Base-by-base conservation (phyloP, 2,329 filamentous ascomycete genomes). In the Epichloe brachyelytri region DNA sequence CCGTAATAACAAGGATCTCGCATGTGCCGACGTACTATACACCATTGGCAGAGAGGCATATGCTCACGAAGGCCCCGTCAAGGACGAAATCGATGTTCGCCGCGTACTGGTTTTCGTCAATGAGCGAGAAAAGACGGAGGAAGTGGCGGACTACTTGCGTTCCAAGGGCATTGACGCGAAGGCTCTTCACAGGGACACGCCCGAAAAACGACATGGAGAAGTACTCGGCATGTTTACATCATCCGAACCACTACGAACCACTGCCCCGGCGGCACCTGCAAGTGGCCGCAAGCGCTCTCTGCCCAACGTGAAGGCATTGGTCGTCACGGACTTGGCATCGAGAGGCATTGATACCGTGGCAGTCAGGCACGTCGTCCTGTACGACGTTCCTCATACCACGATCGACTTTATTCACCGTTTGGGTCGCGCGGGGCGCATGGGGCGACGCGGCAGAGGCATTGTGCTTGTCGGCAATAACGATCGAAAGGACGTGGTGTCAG, bases 401-500 rank as follows among this genome's bases (percentile, higher is more conserved):
- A 94, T 98, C 54, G 94, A 98, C 67, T 98, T 98, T 62, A 96
- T 98, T 62, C 94, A 98, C 68, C 85, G 94, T 15, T 79, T 97
- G 4, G 93, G 93, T 15, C 79, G 93, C 52, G 88, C 93, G 1
- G 93, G 93, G 0, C 80, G 93, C 36, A 97, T 97, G 88, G 89
- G 89, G 3, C 79, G 89, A 55, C 79, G 93, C 64, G 93, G 93
- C 15, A 78, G 90, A 51, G 93, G 89, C 19, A 83, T 97, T 56
- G 90, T 97, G 30, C 72, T 98, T 37, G 87, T 96, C 2, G 91
- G 90, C 55, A 91, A 86, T 65, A 79, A 89, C 55, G 93, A 97
- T 65, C 76, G 93, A 49, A 86, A 85, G 63, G 91, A 97, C 67
- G 80, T 97, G 33, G 89, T 97, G 36, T 82, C 83, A 36, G 93